Evolutionary conservation across 805 yeast genomes (phyloP), one percentile per base, ranked within the genome.

Genomic region (Hanseniaspora lindneri): DNA sequence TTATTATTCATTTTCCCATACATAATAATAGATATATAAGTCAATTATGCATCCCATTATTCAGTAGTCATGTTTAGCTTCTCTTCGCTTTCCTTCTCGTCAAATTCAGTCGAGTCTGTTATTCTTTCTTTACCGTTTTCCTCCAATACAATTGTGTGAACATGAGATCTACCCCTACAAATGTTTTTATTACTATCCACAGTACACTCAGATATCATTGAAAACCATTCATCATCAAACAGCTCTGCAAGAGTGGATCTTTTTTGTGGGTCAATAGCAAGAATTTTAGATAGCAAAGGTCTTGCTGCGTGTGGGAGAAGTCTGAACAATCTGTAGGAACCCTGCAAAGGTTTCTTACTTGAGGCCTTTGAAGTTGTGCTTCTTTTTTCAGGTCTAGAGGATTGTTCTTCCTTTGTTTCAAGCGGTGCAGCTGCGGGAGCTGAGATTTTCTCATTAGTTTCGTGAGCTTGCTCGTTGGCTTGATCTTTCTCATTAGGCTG

Each of bases 291-390:
- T 27, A 83, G 69, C 10, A 83, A 68, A 11, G 89, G 92, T 62
- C 94, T 73, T 14, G 92, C 69, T 7, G 89, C 87, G 61, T 83
- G 94, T 4, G 94, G 94, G 32, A 83, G 65, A 44, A 83, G 66
- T 64, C 94, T 74, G 80, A 83, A 76, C 54, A 83, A 66, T 60
- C 94, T 70, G 64, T 83, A 83, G 10, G 92, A 89, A 6, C 94
- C 94, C 57, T 82, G 87, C 21, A 82, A 76, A 53, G 77, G 79
- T 55, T 75, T 76, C 49, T 57, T 61, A 21, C 56, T 63, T n/a
- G 39, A 21, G 13, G 43, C 20, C 13, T 49, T 41, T 23, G 29
- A 20, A 66, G 30, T 67, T 56, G 54, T 71, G 69, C 52, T 66
- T 66, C 16, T 55, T 25, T n/a, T 57, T 49, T 36, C 55, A 41